phyloP scores from a whole-genome alignment of 495 filamentous ascomycete species.

The Aspergillus nanangensis region DNA sequence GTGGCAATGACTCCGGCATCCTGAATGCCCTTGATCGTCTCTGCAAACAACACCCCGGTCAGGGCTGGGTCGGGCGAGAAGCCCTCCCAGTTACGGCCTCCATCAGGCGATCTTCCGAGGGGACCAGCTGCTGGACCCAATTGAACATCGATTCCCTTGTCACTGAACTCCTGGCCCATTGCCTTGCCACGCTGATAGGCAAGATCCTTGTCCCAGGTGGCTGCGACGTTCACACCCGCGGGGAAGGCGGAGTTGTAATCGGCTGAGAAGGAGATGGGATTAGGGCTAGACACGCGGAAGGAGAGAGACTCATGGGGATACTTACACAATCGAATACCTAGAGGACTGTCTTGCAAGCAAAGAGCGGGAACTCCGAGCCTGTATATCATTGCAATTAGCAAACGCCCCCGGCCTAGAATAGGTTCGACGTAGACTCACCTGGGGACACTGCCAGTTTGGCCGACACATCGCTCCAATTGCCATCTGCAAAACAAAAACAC shows the following conservation, averaged over 20 bases:
- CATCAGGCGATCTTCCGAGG: constrained; percentile 66
- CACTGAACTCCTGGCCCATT: constrained; percentile 75
- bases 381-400: constrained; percentile 14
- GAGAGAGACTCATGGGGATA: not conserved
- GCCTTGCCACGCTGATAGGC: constrained; percentile 71
- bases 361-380: constrained; percentile 76
- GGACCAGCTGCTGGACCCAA: constrained; percentile 90
- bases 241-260: constrained; percentile 80
- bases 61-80: constrained; percentile 71
- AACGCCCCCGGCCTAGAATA: constrained; percentile 22
- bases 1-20: constrained; percentile 76
- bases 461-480: constrained; percentile 74
- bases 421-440: constrained; percentile 18
- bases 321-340: constrained; percentile 71
- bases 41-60: constrained; percentile 66
- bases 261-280: constrained; percentile 26
- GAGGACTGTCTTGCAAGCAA: constrained; percentile 86
- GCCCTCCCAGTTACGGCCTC: constrained; percentile 84
- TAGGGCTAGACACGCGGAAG: not conserved
- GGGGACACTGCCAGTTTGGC: constrained; percentile 52
- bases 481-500: constrained; percentile 52
- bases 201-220: constrained; percentile 71
- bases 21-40: constrained; percentile 78
- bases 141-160: constrained; percentile 80
- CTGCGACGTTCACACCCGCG: constrained; percentile 75